Conservation (phyloP, 2,329 filamentous ascomycete species). For the Cryphonectria japonica region DNA sequence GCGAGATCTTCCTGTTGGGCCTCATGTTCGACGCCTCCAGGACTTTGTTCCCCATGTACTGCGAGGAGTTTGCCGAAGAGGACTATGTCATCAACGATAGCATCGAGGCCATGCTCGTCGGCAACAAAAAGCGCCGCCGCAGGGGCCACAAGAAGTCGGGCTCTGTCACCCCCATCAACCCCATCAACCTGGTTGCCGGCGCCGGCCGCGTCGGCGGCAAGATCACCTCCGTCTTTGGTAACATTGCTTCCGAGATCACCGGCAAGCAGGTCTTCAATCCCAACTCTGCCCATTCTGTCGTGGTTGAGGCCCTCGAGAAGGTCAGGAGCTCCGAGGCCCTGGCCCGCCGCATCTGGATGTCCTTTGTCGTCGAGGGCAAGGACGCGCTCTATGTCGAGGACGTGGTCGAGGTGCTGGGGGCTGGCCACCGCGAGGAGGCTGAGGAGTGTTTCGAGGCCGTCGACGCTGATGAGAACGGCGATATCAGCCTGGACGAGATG, state of each 20-base stretch:
- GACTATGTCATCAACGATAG: slow-evolving; percentile 91
- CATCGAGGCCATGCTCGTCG: slow-evolving; percentile 68
- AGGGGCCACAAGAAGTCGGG: slow-evolving; percentile 53
- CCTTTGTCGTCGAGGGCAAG: slow-evolving; percentile 88
- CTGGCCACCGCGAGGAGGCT: slow-evolving; percentile 73
- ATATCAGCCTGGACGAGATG: slow-evolving; percentile 96
- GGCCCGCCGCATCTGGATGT: slow-evolving; percentile 96
- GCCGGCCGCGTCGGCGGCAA: slow-evolving; percentile 88
- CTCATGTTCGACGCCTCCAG: slow-evolving; percentile 90
- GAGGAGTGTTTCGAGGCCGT: slow-evolving; percentile 82
- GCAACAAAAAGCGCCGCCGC: slow-evolving; percentile 45
- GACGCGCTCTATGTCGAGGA: slow-evolving; percentile 81
- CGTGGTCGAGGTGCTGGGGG: slow-evolving; percentile 83
- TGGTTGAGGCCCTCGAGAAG: slow-evolving; percentile 87
- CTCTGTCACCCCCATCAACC: slow-evolving; percentile 73
- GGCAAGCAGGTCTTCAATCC: slow-evolving; percentile 95
- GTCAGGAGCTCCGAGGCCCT: slow-evolving; percentile 84
- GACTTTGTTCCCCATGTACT: slow-evolving; percentile 88
- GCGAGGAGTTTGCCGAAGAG: slow-evolving; percentile 85
- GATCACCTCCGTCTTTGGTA: slow-evolving; percentile 89
- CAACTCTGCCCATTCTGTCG: slow-evolving; percentile 85
- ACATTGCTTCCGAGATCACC: slow-evolving; percentile 91
- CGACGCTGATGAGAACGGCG: slow-evolving; percentile 87
- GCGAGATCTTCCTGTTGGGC: slow-evolving; percentile 78
- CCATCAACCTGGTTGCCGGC: slow-evolving; percentile 64